Percentiles rank a stretch among this genome's conserved stretches.
Conservation (phyloP, 2,329 filamentous ascomycete genomes). For the Xylaria sp. region DNA sequence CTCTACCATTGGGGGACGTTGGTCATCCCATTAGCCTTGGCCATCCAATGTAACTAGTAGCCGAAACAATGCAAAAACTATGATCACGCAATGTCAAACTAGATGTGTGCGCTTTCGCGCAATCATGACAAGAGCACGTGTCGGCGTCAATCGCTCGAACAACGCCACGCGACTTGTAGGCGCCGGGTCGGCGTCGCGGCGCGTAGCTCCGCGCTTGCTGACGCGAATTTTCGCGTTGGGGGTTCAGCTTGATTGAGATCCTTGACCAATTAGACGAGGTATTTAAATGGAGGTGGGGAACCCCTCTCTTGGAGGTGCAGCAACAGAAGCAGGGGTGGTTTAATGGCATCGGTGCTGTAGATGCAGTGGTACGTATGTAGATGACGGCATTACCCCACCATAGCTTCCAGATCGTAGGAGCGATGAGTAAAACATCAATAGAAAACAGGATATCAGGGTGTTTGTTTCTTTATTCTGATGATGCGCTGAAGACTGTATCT, state of each 20-base stretch:
- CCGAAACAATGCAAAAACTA: constrained; percentile 23
- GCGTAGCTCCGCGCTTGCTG: constrained; percentile 23
- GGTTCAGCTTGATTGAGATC: background rate
- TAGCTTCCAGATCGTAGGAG: background rate
- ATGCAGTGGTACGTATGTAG: background rate
- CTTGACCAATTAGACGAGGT: constrained; percentile 17
- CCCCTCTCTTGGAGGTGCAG: constrained; percentile 14
- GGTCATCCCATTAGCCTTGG: constrained; percentile 4
- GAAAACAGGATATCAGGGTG: too few species aligned
- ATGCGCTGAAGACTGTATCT: too few species aligned
- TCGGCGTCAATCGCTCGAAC: constrained; percentile 16
- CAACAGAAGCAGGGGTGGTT: background rate
- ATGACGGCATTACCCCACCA: constrained; percentile 10
- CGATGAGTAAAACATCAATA: too few species aligned
- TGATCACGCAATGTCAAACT: background rate
- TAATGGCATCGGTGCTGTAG: background rate
- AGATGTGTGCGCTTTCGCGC: background rate
- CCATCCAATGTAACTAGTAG: constrained; percentile 28
- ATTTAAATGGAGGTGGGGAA: constrained; percentile 6
- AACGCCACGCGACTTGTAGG: constrained; percentile 30
- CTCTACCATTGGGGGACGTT: constrained; percentile 22
- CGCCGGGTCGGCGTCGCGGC: constrained; percentile 24
- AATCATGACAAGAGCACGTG: background rate
- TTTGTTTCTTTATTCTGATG: too few species aligned
- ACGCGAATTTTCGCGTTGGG: constrained; percentile 34